Evolutionary conservation across 1,139 yeast genomes (phyloP), one percentile per base, ranked within the genome.

Genomic region (Yamadazyma atlantica): DNA sequence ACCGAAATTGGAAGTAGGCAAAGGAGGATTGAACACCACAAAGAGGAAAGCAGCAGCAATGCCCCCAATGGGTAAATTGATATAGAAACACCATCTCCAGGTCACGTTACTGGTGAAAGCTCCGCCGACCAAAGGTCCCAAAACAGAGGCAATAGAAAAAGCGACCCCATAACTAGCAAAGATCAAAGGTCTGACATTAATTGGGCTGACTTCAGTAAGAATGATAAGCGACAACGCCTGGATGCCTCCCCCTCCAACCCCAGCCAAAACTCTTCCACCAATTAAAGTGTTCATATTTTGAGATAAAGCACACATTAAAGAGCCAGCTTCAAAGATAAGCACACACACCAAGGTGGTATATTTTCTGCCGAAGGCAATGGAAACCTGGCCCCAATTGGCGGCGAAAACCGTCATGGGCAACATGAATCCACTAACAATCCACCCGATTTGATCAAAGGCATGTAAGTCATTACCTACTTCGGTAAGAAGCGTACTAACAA

Each of bases 21-120:
- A 46, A n/a, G 72, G 72, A 3, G 71, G 70, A 33, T 62, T 55
- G 46, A 64, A 66, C 0, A 60, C 50, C 26, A 50, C 51, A 17
- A 50, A 36, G 34, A 66, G 59, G 19, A 60, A 49, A 1, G 42
- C 51, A 25, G 51, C 35, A 1, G 71, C 69, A 19, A 60, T 38
- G 2, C 62, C 71, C 10, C 72, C 72, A 44, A 66, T 53, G 10
- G 72, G 72, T 42, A 66, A 60, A 39, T 66, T 66, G 8, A 85
- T 72, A 57, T 80, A 85, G 57, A 84, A 85, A 46, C 86, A 78
- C 90, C 90, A 83, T 58, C 92, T 71, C 92, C 92, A 85, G 10
- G 64, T 43, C 17, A 58, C 60, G 40, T 64, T 60, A 17, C 63
- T 52, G 4, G 75, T 67, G 41, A 78, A 72, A 0, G 73, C 78